Conservation (phyloP, 2,329 filamentous ascomycete genomes). For the Penicillium rolfsii region DNA sequence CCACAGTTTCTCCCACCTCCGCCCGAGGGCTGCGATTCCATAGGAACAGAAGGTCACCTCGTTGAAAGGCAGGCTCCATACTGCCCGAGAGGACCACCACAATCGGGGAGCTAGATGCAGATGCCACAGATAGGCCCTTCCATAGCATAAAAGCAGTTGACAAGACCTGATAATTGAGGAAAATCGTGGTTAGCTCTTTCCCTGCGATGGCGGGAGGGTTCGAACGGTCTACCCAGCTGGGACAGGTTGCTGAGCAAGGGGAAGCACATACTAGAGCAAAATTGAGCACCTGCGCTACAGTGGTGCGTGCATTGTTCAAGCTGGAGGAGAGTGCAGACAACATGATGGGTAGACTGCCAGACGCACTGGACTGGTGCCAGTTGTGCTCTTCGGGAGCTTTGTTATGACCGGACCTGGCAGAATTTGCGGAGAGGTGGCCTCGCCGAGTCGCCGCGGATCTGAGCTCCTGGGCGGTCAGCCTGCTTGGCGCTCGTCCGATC, state of each 20-base stretch:
- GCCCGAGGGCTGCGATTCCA: constrained; percentile 66
- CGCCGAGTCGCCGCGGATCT: constrained; percentile 8
- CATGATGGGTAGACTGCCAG: constrained; percentile 56
- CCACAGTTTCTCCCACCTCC: constrained; percentile 72
- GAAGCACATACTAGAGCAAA: constrained; percentile 65
- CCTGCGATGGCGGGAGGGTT: background rate
- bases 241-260: background rate
- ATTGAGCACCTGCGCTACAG: constrained; percentile 80
- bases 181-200: background rate
- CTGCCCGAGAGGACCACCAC: constrained; percentile 69
- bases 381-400: constrained; percentile 15
- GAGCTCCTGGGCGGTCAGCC: constrained; percentile 1
- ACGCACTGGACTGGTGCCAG: constrained; percentile 7
- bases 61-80: constrained; percentile 70
- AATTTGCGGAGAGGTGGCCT: constrained; percentile 31
- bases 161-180: constrained; percentile 57
- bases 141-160: constrained; percentile 91
- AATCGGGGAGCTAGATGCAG: constrained; percentile 72
- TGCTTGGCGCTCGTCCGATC: background rate
- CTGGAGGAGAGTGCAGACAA: constrained; percentile 64
- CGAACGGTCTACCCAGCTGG: background rate
- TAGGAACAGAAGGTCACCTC: constrained; percentile 65
- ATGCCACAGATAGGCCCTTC: constrained; percentile 82
- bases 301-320: constrained; percentile 72
- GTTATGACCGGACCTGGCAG: constrained; percentile 17